Conservation (phyloP, 805 yeast genomes). For the Teunomyces kruisii region DNA sequence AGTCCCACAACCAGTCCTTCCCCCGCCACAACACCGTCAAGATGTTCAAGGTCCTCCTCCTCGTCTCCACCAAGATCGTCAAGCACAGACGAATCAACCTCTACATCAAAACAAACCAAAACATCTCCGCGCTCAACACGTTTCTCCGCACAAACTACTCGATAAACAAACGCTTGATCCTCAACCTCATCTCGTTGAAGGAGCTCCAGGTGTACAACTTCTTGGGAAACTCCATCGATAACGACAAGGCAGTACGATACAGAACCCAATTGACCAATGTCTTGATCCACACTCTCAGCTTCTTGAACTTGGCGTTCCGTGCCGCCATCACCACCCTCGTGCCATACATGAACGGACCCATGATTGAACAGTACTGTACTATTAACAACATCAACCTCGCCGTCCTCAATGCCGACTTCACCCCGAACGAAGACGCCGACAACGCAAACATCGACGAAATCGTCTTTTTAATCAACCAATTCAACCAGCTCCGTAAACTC, state of each 20-base stretch:
- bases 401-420: constrained; percentile 6
- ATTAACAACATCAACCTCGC: constrained; percentile 35
- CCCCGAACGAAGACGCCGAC: background rate
- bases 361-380: constrained; percentile 39
- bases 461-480: constrained; percentile 19
- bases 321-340: constrained; percentile 28
- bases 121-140: constrained; percentile 22
- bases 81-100: constrained; percentile 23
- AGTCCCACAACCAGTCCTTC: constrained; percentile 6
- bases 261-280: constrained; percentile 12
- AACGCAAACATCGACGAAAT: constrained; percentile 9
- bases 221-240: constrained; percentile 4
- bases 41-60: constrained; percentile 31
- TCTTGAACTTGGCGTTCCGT: constrained; percentile 28
- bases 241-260: background rate
- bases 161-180: constrained; percentile 36
- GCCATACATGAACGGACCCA: constrained; percentile 35
- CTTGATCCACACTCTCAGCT: constrained; percentile 26
- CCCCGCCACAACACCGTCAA: constrained; percentile 13
- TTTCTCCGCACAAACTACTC: constrained; percentile 34
- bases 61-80: constrained; percentile 27
- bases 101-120: constrained; percentile 23
- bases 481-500: constrained; percentile 38
- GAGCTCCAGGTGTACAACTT: constrained; percentile 28
- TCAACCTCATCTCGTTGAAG: constrained; percentile 30